Percentiles rank a stretch among this genome's conserved stretches.
Conservation (phyloP, 1,139 yeast species). For the Nakaseomyces nivariensis region DNA sequence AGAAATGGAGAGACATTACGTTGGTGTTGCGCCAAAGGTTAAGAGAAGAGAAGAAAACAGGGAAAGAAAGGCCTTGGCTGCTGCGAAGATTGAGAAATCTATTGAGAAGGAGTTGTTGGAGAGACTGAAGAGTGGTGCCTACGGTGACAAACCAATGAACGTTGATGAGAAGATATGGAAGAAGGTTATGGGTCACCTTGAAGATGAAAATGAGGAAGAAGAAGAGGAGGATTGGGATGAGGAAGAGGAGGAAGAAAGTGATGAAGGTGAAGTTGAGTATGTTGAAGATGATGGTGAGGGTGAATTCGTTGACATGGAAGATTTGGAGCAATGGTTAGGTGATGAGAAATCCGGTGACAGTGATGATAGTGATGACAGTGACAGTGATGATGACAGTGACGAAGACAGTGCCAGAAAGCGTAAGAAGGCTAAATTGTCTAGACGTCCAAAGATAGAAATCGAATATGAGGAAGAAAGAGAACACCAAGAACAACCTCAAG, state of each 20-base stretch:
- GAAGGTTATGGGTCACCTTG: conserved; percentile 70
- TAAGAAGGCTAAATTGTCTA: conserved; percentile 35
- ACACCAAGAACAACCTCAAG: conserved; percentile 23
- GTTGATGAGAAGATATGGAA: conserved; percentile 96
- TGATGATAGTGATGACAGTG: conserved; percentile 31
- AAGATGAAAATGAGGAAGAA: conserved; percentile 58
- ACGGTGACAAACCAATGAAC: conserved; percentile 93
- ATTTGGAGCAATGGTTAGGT: conserved; percentile 82
- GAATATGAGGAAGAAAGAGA: conserved; percentile 65
- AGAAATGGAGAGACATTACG: conserved; percentile 87
- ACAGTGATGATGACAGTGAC: conserved; percentile 30
- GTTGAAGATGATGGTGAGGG: conserved; percentile 83
- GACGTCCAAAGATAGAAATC: conserved; percentile 72
- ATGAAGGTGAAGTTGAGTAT: conserved; percentile 72
- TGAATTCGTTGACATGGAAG: conserved; percentile 86
- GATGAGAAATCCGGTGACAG: conserved; percentile 41
- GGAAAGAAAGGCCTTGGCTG: conserved; percentile 91
- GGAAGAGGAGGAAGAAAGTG: conserved; percentile 51
- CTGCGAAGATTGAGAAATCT: conserved; percentile 93
- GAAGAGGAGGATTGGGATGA: conserved; percentile 44
- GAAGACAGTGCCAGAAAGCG: conserved; percentile 35
- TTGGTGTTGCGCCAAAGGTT: conserved; percentile 87
- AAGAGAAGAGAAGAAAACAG: conserved; percentile 88
- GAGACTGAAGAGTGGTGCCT: conserved; percentile 93
- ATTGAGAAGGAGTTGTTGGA: conserved; percentile 92